Evolutionary conservation across 192 early-diverging fungal species (phyloP).

Genomic region (Kickxella alabastrina): DNA sequence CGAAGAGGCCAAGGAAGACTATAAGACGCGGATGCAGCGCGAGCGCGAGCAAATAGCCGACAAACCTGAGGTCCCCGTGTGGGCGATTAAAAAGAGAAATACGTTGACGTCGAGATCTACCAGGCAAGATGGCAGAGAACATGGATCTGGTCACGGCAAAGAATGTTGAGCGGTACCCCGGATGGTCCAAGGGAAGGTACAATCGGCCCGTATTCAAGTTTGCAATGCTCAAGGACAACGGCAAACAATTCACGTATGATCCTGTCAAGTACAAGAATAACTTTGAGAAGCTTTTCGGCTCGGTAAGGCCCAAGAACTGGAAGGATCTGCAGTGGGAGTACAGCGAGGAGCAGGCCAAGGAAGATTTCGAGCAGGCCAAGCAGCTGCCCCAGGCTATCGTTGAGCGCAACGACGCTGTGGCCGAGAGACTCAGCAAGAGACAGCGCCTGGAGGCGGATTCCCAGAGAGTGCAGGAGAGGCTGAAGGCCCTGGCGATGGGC

Average conservation of each 20-base stretch:
- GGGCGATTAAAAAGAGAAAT: conserved; percentile 38
- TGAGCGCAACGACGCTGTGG: conserved; percentile 2
- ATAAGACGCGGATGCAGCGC: conserved; percentile 48
- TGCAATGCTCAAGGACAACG: conserved; percentile 55
- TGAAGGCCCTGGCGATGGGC: background rate
- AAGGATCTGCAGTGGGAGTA: conserved; percentile 45
- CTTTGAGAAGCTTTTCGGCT: conserved; percentile 53
- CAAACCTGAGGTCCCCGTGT: conserved; percentile 41
- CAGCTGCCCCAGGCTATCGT: conserved; percentile 13
- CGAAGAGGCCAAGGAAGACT: conserved; percentile 78
- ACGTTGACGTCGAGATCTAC: conserved; percentile 31
- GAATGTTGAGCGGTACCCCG: conserved; percentile 58
- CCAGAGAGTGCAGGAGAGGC: conserved; percentile 7
- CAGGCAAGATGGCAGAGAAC: conserved; percentile 56
- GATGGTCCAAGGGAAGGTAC: conserved; percentile 69
- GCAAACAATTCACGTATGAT: conserved; percentile 61
- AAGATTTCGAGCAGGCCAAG: conserved; percentile 23
- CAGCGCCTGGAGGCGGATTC: conserved; percentile 9
- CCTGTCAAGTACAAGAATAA: conserved; percentile 65
- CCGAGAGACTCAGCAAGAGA: conserved; percentile 8
- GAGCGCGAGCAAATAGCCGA: conserved; percentile 37
- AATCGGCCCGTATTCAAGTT: conserved; percentile 70
- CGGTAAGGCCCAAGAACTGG: conserved; percentile 15
- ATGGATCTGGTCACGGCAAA: conserved; percentile 69
- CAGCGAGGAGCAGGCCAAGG: conserved; percentile 4